A percentile compares a stretch with the other conserved stretches of the same genome.
Evolutionary conservation across 345 rosid species (phyloP).

Genomic region (Capsella bursapastoris): DNA sequence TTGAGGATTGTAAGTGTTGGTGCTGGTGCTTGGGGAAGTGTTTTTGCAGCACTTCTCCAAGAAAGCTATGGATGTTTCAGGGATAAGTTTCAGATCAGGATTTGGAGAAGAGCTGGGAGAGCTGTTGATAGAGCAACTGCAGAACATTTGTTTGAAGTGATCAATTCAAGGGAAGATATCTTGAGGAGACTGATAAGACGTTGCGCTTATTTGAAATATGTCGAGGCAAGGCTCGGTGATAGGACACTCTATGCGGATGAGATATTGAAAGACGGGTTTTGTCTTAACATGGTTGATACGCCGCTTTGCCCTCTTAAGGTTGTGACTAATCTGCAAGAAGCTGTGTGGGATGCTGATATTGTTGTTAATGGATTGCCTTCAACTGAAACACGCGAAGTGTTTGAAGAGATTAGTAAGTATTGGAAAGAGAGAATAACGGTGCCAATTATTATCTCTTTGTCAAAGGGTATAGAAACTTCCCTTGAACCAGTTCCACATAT

Average conservation of each 20-base stretch:
- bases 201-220: conserved; percentile 94
- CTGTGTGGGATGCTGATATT: conserved; percentile 98
- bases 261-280: conserved; percentile 94
- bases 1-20: conserved; percentile 90
- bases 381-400: conserved; percentile 79
- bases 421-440: conserved; percentile 87
- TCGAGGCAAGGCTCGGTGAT: conserved; percentile 94
- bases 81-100: conserved; percentile 87
- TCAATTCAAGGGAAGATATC: conserved; percentile 91
- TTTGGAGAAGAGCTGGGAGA: conserved; percentile 93
- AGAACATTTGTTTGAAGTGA: conserved; percentile 94
- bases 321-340: conserved; percentile 95
- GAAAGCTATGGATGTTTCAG: conserved; percentile 80
- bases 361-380: conserved; percentile 97
- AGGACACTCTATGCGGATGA: conserved; percentile 85
- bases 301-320: conserved; percentile 93
- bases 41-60: conserved; percentile 86
- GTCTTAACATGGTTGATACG: conserved; percentile 95
- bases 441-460: conserved; percentile 81
- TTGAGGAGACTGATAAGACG: conserved; percentile 91
- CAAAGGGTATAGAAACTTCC: conserved; percentile 94
- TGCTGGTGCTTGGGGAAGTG: conserved; percentile 99
- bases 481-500: conserved; percentile 78
- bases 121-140: conserved; percentile 77
- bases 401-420: conserved; percentile 82